Base-by-base conservation (phyloP, 768 basidiomycete species). In the Mycena epipterygia region DNA sequence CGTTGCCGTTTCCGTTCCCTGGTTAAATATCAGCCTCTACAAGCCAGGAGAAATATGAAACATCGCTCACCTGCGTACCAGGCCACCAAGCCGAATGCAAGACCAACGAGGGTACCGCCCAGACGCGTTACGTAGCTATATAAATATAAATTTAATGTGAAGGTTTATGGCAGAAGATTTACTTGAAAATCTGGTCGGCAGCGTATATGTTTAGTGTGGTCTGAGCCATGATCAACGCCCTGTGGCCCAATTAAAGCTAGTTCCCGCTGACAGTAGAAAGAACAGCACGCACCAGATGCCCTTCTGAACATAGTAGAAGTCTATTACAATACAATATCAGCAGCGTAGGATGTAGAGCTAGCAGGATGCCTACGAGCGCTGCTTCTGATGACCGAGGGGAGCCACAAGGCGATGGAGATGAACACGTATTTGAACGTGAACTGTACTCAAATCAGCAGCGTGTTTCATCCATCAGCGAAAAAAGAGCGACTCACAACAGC, bases 181-280 rank as follows among this genome's bases (percentile, higher is more conserved):
- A 85, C 85, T 86, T 86, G 77, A 75, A 85, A 7, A 90, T 83
- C 75, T 90, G 90, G 76, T 91, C 89, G 12, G 88, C 88, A 4
- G 85, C 84, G 73, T 85, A 90, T 39, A 90, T 83, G 52, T 86
- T 88, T 60, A 90, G 67, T 17, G 86, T 88, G 1, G 87, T 89
- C 72, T 90, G 90, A 0, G 87, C 85, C 87, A 89, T 90, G 74
- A 90, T 88, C 55, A 90, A 77, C 6, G 88, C 88, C 88, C 88
- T 83, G 46, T 7, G 17, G 5, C 39, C n/a, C 7, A 16, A 21
- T 35, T 59, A 57, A 5, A 74, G 29, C 33, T 39, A 39, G 21
- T 14, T 5, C 23, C 33, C 35, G n/a, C 12, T 49, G 32, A 39
- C 19, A n/a, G n/a, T n/a, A n/a, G 2, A 46, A n/a, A 32, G 25